Conservation (phyloP, 73 alveolate genomes). For the Tetrahymena thermophila region DNA sequence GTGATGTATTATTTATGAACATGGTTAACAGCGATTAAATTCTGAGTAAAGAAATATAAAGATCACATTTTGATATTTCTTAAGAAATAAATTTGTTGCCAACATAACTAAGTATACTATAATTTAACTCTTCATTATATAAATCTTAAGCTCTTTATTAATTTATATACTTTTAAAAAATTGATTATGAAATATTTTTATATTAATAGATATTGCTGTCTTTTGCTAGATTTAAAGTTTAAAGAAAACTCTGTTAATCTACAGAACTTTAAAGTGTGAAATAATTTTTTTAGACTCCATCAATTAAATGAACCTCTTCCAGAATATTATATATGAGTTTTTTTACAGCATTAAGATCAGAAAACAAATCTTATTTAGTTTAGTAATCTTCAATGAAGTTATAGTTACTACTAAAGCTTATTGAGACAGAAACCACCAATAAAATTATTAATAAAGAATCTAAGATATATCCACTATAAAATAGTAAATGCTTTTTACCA, state of each 20-base stretch:
- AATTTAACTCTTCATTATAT: background rate
- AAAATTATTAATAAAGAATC: background rate
- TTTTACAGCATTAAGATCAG: background rate
- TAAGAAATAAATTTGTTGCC: background rate
- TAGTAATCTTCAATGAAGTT: background rate
- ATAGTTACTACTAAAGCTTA: background rate
- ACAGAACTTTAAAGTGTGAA: background rate
- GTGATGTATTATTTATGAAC: background rate
- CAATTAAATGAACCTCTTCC: background rate
- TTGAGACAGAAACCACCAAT: background rate
- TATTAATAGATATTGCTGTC: background rate
- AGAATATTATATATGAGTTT: too few relatives aligned
- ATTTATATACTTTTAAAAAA: too few relatives aligned
- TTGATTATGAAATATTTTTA: background rate
- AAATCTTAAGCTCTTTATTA: background rate
- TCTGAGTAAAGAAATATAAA: background rate
- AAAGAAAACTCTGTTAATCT: background rate
- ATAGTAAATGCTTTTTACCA: background rate
- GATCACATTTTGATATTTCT: too few relatives aligned
- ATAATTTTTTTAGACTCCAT: background rate
- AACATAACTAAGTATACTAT: background rate
- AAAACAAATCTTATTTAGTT: too few relatives aligned
- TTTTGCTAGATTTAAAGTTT: background rate
- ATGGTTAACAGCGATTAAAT: background rate
- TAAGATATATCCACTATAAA: background rate